A percentile compares a stretch with the other conserved stretches of the same genome.
These are phyloP conservation scores for Epithele typhae DNA, from an alignment of 768 basidiomycete genomes.

Conservation along the genomic window DNA sequence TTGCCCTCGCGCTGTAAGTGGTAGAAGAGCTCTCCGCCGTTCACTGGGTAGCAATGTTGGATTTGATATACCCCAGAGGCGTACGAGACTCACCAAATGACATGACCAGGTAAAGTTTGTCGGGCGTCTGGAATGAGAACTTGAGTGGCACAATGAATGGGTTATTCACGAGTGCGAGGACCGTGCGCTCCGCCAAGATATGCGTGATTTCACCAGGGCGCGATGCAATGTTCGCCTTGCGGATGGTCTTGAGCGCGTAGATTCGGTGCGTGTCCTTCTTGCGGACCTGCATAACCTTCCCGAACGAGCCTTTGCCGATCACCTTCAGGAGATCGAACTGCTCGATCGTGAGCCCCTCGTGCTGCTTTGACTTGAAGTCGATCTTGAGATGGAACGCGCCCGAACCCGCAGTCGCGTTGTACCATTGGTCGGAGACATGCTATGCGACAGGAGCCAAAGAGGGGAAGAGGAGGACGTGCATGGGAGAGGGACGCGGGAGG, in stretches of 20 bases:
- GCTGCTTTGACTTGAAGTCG: conserved; percentile 83
- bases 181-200: conserved; percentile 95
- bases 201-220: conserved; percentile 97
- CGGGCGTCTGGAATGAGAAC: conserved; percentile 97
- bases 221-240: conserved; percentile 96
- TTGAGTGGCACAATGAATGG: conserved; percentile 99
- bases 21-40: conserved; percentile 97
- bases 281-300: conserved; percentile 99
- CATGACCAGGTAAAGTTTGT: conserved; percentile 97
- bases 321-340: conserved; percentile 96
- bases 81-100: conserved; percentile 69
- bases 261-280: conserved; percentile 98
- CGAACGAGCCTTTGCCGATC: conserved; percentile 96
- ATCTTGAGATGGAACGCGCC: conserved; percentile 97
- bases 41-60: conserved; percentile 52
- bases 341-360: conserved; percentile 89
- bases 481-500: conserved; percentile 1
- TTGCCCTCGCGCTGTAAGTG: conserved; percentile 95
- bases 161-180: conserved; percentile 94
- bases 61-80: too few relatives aligned
- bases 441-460: conserved; percentile 28
- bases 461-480: conserved; percentile 10
- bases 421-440: conserved; percentile 91
- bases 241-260: conserved; percentile 97
- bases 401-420: conserved; percentile 72